Base-by-base conservation (phyloP, 495 filamentous ascomycete species). In the Astrocystis sublimbata region DNA sequence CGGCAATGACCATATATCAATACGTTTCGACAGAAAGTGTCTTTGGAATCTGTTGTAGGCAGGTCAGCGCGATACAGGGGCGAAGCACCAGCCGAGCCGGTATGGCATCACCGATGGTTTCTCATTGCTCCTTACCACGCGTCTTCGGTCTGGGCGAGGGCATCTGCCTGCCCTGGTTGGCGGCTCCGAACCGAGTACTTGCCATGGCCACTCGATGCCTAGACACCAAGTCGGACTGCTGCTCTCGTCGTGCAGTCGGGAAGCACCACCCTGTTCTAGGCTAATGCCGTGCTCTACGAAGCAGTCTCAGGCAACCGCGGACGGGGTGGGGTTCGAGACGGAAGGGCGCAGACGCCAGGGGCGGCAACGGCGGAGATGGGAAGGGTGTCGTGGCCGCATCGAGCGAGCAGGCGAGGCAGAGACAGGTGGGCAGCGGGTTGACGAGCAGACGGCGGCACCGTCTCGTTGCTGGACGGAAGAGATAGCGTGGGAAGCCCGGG, bases 1-100 rank as follows among this genome's bases (percentile, higher is more conserved):
- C 91, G 88, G 74, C 93, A 98, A 72, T 92, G 88, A 30, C 93
- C 93, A 74, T 96, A 97, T 61, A 98, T 96, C 38, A 91, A 85
- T 12, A 98, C 87, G 74, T 98, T 97, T 65, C 93, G 87, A 77
- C 93, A 98, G 26, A 94, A 81, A 0, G 91, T 96, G 66, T 93
- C 92, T 75, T 93, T 96, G 57, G 88, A 75, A 57, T 81, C 78
- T 80, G 23, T 31, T 47, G 30, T 7, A 3, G 30, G n/a, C n/a
- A 46, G 36, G 54, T 58, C 42, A 64, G 21, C 58, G 56, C 28
- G 33, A 17, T 26, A n/a, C n/a, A n/a, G 13, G 13, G 33, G 52
- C 21, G 13, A 55, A 38, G 38, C 50, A 10, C 7, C 23, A 46
- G 7, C 26, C 10, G 24, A 43, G 15, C 3, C 41, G 21, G 42